A percentile compares a stretch with the other conserved stretches of the same genome.
Evolutionary conservation across 2,329 filamentous ascomycete species (phyloP).

Genomic region (Fulvia fulva): DNA sequence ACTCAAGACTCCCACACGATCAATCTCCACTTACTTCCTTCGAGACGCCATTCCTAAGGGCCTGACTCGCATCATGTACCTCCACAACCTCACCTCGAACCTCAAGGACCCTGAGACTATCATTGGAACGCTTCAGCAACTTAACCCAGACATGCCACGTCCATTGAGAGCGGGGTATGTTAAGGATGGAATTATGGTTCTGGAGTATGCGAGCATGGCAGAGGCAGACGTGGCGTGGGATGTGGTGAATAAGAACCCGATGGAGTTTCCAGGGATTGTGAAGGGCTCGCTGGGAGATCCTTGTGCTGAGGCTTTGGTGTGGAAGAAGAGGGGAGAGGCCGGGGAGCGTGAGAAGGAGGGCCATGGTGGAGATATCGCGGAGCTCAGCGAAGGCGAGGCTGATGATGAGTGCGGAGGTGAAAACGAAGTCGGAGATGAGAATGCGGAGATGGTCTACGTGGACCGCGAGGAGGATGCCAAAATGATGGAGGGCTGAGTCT

Average conservation of each 20-base stretch:
- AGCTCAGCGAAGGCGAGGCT: background rate
- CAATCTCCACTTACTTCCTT: background rate
- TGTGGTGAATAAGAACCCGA: background rate
- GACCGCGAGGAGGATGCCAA: background rate
- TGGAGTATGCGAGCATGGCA: conserved; percentile 2
- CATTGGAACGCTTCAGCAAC: background rate
- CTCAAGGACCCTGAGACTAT: background rate
- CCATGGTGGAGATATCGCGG: background rate
- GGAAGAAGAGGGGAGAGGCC: background rate
- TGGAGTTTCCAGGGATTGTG: background rate
- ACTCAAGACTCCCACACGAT: background rate
- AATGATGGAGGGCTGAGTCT: background rate
- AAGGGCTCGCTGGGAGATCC: conserved; percentile 1
- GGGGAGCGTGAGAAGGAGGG: background rate
- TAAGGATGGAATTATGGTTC: background rate
- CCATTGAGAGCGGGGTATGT: background rate
- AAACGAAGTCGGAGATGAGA: background rate
- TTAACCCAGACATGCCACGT: background rate
- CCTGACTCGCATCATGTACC: background rate
- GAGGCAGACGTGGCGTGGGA: background rate
- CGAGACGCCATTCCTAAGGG: background rate
- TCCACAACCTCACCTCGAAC: background rate
- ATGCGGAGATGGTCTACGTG: background rate
- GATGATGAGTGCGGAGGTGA: background rate
- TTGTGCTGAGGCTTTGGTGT: background rate